Conservation (phyloP, 1,284 basidiomycete genomes). For the Malassezia cuniculi region DNA sequence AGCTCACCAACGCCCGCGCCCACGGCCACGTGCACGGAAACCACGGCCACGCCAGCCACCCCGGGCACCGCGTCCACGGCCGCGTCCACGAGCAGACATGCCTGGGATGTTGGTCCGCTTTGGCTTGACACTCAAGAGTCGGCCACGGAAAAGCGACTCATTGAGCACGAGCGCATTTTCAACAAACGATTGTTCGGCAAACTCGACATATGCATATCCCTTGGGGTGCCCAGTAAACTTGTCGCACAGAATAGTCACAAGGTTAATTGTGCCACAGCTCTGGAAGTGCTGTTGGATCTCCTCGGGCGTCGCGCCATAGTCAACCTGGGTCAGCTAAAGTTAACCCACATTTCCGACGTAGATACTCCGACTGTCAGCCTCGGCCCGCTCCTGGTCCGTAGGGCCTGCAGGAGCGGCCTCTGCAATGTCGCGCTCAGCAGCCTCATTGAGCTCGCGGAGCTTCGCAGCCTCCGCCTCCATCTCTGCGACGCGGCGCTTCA, state of each 20-base stretch:
- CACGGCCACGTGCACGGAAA: constrained; percentile 23
- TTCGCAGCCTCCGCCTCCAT: constrained; percentile 84
- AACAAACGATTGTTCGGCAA: constrained; percentile 83
- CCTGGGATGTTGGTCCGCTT: constrained; percentile 44
- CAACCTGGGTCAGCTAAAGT: constrained; percentile 56
- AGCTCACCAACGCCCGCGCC: constrained; percentile 15
- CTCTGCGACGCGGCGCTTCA: constrained; percentile 67
- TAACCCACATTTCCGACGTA: constrained; percentile 87
- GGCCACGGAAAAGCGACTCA: constrained; percentile 83
- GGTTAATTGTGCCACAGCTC: constrained; percentile 92
- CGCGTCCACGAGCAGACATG: constrained; percentile 29
- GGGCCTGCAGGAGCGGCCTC: constrained; percentile 18
- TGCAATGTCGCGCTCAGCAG: constrained; percentile 59
- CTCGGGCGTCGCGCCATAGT: constrained; percentile 93
- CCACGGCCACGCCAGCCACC: constrained; percentile 14
- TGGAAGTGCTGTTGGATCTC: constrained; percentile 97
- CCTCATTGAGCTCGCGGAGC: constrained; percentile 75
- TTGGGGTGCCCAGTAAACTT: constrained; percentile 99
- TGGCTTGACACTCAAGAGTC: constrained; percentile 54
- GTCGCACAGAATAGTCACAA: constrained; percentile 97
- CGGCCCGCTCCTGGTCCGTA: constrained; percentile 48
- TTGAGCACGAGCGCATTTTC: constrained; percentile 88
- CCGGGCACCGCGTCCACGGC: constrained; percentile 26
- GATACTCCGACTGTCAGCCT: constrained; percentile 74
- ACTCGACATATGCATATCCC: constrained; percentile 98